A percentile compares a stretch with the other conserved stretches of the same genome.
phyloP scores from a whole-genome alignment of 208 protist genomes.

The Trichomonas vaginalis region DNA sequence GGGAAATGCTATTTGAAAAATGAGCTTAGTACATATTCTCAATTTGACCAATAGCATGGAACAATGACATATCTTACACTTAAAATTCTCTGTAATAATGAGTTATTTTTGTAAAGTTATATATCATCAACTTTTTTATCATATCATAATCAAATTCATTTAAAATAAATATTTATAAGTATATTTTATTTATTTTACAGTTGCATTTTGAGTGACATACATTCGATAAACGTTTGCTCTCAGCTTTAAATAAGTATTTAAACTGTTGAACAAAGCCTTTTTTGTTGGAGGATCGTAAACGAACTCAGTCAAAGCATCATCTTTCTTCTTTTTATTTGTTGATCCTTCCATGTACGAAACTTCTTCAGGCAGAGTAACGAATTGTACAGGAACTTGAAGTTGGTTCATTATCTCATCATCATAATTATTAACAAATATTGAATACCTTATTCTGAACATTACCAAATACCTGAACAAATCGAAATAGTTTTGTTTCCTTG shows the following conservation, averaged over 20 bases:
- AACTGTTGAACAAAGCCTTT: neutral
- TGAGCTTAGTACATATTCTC: too few species aligned
- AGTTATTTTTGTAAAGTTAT: too few species aligned
- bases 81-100: too few species aligned
- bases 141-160: too few species aligned
- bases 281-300: neutral
- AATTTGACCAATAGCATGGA: too few species aligned
- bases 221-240: neutral
- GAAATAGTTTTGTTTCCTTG: neutral
- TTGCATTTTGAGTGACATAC: too few species aligned
- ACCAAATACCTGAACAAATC: neutral
- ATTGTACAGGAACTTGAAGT: neutral
- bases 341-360: neutral
- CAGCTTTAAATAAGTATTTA: neutral
- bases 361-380: neutral
- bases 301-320: neutral
- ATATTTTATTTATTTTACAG: too few species aligned
- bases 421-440: neutral
- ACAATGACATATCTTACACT: too few species aligned
- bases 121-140: too few species aligned
- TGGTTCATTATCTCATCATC: neutral
- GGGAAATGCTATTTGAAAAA: too few species aligned
- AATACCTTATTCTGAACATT: neutral
- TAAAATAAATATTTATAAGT: too few species aligned
- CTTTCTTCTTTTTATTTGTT: neutral